Evolutionary conservation across 169 alveolate species (phyloP).

Genomic region (Theileria orientalis): DNA sequence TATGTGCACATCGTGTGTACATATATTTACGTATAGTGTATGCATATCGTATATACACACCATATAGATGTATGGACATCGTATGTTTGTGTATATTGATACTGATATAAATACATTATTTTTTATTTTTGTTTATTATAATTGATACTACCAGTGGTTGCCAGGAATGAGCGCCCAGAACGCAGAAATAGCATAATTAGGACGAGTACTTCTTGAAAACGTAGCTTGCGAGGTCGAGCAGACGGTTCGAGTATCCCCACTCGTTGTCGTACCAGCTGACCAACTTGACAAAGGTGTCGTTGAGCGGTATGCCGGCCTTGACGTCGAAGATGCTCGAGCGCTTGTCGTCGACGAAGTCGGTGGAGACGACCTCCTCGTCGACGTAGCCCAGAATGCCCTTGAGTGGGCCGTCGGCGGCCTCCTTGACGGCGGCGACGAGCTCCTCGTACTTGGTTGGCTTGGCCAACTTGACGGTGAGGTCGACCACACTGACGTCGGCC

Average conservation of each 20-base stretch:
- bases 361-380: constrained; percentile 96
- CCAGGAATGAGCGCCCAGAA: too few relatives aligned
- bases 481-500: constrained; percentile 98
- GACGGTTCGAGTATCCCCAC: constrained; percentile 98
- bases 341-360: constrained; percentile 93
- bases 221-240: constrained; percentile 90
- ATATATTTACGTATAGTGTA: not conserved
- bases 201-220: constrained; percentile 60
- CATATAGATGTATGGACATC: too few relatives aligned
- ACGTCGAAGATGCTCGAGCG: constrained; percentile 94
- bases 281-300: constrained; percentile 94
- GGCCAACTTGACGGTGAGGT: constrained; percentile 93
- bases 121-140: too few relatives aligned
- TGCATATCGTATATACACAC: too few relatives aligned
- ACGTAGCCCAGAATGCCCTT: constrained; percentile 95
- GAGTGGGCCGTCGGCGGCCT: constrained; percentile 92
- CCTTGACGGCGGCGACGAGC: constrained; percentile 90
- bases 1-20: not conserved
- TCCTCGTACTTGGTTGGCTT: constrained; percentile 95
- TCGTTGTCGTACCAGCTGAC: constrained; percentile 99
- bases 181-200: too few relatives aligned
- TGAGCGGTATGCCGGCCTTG: constrained; percentile 96
- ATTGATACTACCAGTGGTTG: too few relatives aligned
- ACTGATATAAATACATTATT: too few relatives aligned
- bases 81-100: too few relatives aligned